Evolutionary conservation across 768 basidiomycete species (phyloP).

Genomic region (Termitomyces sp.): DNA sequence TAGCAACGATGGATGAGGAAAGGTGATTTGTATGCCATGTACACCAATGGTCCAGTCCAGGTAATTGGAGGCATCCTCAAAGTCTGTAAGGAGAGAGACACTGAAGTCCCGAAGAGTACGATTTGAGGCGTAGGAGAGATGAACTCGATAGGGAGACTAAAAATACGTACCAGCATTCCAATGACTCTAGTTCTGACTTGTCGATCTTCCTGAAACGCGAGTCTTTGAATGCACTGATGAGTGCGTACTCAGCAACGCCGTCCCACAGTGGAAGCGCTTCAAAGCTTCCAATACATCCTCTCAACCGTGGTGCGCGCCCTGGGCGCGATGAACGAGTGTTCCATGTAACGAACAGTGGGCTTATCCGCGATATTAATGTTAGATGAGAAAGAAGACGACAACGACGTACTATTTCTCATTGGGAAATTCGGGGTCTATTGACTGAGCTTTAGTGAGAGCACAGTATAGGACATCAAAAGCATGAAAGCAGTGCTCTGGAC

Average conservation of each 20-base stretch:
- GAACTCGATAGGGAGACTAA: conserved; percentile 1
- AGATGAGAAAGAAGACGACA: neutral
- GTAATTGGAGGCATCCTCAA: conserved; percentile 78
- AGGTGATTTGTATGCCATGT: conserved; percentile 88
- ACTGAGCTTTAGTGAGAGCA: conserved; percentile 52
- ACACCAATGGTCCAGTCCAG: conserved; percentile 91
- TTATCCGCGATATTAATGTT: conserved; percentile 20
- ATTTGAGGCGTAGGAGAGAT: neutral
- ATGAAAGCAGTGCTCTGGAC: conserved; percentile 70
- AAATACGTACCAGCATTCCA: conserved; percentile 80
- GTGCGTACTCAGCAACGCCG: conserved; percentile 85
- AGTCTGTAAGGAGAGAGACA: conserved; percentile 89
- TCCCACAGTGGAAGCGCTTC: conserved; percentile 64
- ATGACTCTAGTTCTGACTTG: conserved; percentile 62
- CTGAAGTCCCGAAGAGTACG: conserved; percentile 31
- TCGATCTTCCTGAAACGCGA: conserved; percentile 79
- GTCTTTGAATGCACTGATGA: conserved; percentile 88
- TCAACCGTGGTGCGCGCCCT: conserved; percentile 55
- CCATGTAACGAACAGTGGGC: conserved; percentile 97
- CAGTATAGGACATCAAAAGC: conserved; percentile 82
- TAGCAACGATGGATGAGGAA: conserved; percentile 68
- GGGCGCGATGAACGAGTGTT: conserved; percentile 63
- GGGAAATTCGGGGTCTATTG: conserved; percentile 56
- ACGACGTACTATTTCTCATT: conserved; percentile 75
- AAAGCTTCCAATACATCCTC: conserved; percentile 97